phyloP scores from a whole-genome alignment of 2,329 filamentous ascomycete species.

The Lizonia empirigonia region DNA sequence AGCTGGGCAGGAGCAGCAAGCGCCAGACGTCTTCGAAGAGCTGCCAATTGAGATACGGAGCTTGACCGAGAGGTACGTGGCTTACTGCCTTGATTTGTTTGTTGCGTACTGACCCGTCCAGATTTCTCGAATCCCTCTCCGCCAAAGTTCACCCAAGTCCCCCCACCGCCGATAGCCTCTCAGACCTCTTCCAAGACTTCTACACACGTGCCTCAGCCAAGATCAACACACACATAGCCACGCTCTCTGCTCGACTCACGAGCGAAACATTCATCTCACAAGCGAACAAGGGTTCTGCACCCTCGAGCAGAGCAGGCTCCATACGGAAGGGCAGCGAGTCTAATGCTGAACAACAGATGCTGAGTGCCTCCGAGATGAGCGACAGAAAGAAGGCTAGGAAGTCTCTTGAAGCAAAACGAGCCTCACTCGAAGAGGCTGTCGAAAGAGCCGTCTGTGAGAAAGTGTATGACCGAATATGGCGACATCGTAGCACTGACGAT shows the following conservation, averaged over 20 bases:
- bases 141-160: constrained; percentile 86
- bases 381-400: constrained; percentile 79
- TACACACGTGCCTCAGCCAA: constrained; percentile 80
- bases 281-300: constrained; percentile 49
- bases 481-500: constrained; percentile 88
- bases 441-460: constrained; percentile 84
- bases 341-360: constrained; percentile 75
- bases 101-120: constrained; percentile 44
- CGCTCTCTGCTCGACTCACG: constrained; percentile 74
- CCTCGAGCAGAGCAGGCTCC: constrained; percentile 47
- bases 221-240: constrained; percentile 84
- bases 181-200: constrained; percentile 92
- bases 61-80: constrained; percentile 76
- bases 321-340: constrained; percentile 44
- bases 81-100: neutral
- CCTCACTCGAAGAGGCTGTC: constrained; percentile 84
- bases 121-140: constrained; percentile 88
- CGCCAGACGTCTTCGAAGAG: constrained; percentile 77
- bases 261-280: constrained; percentile 60
- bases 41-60: constrained; percentile 93
- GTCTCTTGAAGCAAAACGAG: constrained; percentile 76
- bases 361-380: constrained; percentile 83
- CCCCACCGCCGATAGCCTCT: constrained; percentile 79
- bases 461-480: constrained; percentile 84
- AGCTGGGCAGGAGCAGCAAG: constrained; percentile 29